These are phyloP conservation scores for Luffa acutangula DNA, from an alignment of 306 rosid genomes.

Conservation along the genomic window DNA sequence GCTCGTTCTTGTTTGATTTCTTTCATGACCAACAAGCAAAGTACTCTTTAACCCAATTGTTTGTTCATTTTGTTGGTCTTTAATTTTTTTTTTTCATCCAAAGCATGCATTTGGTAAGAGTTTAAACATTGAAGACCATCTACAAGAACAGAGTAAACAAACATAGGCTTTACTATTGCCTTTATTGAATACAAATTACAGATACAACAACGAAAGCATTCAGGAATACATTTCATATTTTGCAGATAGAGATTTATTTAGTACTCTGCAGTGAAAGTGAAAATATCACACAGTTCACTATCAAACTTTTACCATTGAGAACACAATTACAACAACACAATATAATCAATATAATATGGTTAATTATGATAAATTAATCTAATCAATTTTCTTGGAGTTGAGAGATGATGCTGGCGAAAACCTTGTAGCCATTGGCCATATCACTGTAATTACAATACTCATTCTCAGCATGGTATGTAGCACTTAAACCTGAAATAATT, in stretches of 20 bases:
- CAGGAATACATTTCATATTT: background rate
- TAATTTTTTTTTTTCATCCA: too few relatives aligned
- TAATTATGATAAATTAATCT: too few relatives aligned
- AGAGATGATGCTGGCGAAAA: slow-evolving; percentile 54
- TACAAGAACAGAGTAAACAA: too few relatives aligned
- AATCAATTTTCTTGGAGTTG: slow-evolving; percentile 46
- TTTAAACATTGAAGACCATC: too few relatives aligned
- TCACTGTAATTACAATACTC: slow-evolving; percentile 76
- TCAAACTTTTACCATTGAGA: background rate
- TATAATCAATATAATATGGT: too few relatives aligned
- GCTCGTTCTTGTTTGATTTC: too few relatives aligned
- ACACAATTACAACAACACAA: background rate
- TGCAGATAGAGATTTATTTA: background rate
- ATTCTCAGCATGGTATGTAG: slow-evolving; percentile 77
- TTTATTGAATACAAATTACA: background rate
- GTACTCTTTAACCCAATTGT: too few relatives aligned
- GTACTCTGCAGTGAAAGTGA: background rate
- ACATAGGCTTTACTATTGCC: background rate
- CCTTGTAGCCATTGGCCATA: slow-evolving; percentile 70
- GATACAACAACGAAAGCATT: background rate
- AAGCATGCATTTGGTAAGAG: background rate
- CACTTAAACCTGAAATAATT: slow-evolving; percentile 52
- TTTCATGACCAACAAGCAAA: too few relatives aligned
- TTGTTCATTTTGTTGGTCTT: too few relatives aligned
- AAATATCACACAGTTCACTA: background rate